Percentiles rank a stretch among this genome's conserved stretches.
Conservation (phyloP, 148 eudicot genomes). For the Rhododendron henanense region DNA sequence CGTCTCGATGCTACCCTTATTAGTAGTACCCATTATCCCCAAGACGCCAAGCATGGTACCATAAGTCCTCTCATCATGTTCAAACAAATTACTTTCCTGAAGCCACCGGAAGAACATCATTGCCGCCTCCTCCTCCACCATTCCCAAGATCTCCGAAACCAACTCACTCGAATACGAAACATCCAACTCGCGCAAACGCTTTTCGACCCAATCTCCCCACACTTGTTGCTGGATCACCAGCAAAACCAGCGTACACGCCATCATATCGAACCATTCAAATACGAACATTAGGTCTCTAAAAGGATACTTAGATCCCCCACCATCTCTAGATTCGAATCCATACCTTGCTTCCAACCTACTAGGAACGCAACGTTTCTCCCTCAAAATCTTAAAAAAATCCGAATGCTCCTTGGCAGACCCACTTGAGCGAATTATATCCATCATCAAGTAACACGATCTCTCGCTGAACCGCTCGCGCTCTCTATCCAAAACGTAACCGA, state of each 20-base stretch:
- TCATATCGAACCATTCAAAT: conserved; percentile 19
- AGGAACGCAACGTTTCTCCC: conserved; percentile 56
- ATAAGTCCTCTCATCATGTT: conserved; percentile 53
- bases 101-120: conserved; percentile 70
- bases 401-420: conserved; percentile 55
- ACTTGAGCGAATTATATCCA: conserved; percentile 51
- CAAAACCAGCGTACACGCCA: conserved; percentile 28
- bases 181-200: conserved; percentile 31
- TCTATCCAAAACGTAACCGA: conserved; percentile 51
- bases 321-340: conserved; percentile 41
- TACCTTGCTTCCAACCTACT: conserved; percentile 21
- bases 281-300: not conserved
- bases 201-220: conserved; percentile 78
- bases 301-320: not conserved
- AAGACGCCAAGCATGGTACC: conserved; percentile 47
- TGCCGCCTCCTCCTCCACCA: too few relatives aligned
- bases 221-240: conserved; percentile 20
- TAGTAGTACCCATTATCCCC: conserved; percentile 21
- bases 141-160: conserved; percentile 17
- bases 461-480: conserved; percentile 29
- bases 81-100: conserved; percentile 51
- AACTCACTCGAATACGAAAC: conserved; percentile 40
- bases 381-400: conserved; percentile 60
- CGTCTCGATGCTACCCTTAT: conserved; percentile 33
- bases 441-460: conserved; percentile 65